A percentile compares a stretch with the other conserved stretches of the same genome.
Conservation (phyloP, 306 rosid species). For the Dryas alaskensis region DNA sequence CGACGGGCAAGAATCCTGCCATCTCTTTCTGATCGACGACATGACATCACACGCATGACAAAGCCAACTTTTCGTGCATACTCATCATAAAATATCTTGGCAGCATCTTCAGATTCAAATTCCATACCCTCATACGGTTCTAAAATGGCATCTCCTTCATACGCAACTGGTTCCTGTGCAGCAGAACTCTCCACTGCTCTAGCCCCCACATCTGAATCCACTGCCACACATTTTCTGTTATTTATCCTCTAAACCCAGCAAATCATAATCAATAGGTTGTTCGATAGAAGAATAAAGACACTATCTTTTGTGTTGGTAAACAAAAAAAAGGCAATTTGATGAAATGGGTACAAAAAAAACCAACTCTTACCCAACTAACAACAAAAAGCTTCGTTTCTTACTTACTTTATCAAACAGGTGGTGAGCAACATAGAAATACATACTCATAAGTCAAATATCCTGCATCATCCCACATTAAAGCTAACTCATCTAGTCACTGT, state of each 20-base stretch:
- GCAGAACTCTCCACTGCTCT: conserved; percentile 47
- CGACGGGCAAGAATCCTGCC: conserved; percentile 95
- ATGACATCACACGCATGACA: conserved; percentile 97
- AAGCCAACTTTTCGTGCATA: conserved; percentile 79
- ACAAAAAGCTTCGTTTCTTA: neutral
- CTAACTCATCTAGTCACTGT: neutral
- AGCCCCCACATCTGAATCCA: conserved; percentile 58
- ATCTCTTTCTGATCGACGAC: conserved; percentile 94
- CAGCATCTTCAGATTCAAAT: conserved; percentile 94
- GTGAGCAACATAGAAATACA: conserved; percentile 3
- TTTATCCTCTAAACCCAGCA: conserved; percentile 19
- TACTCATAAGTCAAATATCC: neutral
- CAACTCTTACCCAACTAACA: neutral
- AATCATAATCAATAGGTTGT: conserved; percentile 13
- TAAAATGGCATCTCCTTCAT: conserved; percentile 44
- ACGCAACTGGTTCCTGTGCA: conserved; percentile 33
- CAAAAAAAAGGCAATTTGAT: neutral
- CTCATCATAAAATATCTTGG: conserved; percentile 89
- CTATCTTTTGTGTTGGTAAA: neutral
- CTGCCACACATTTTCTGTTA: conserved; percentile 41
- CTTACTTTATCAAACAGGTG: conserved; percentile 18
- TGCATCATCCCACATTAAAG: neutral
- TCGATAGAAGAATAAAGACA: neutral
- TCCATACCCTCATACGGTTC: conserved; percentile 90
- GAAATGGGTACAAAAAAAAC: neutral